Percentiles rank a stretch among this genome's conserved stretches.
Conservation (phyloP, 2,329 filamentous ascomycete species). For the Cercospora sp. region DNA sequence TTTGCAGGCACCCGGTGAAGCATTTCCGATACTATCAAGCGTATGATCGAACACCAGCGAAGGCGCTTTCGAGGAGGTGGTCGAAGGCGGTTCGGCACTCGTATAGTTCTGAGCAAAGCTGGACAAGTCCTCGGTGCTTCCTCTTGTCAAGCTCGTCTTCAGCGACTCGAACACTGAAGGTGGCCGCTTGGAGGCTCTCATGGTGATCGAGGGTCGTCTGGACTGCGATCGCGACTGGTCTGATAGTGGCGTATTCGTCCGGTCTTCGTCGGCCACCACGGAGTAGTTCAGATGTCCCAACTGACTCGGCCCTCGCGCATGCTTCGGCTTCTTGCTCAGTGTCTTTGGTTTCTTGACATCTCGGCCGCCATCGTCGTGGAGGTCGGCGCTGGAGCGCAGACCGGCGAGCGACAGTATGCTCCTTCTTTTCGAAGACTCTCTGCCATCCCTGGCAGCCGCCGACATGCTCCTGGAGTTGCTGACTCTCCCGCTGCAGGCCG, state of each 20-base stretch:
- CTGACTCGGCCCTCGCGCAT: constrained; percentile 25
- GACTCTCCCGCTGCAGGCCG: constrained; percentile 1
- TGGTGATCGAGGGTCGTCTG: constrained; percentile 49
- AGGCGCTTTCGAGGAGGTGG: constrained; percentile 52
- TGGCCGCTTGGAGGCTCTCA: constrained; percentile 13
- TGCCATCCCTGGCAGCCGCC: constrained; percentile 28
- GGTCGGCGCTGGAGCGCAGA: constrained; percentile 30
- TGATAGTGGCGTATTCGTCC: constrained; percentile 23
- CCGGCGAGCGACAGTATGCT: constrained; percentile 38
- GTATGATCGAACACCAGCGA: constrained; percentile 48
- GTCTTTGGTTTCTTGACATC: constrained; percentile 19
- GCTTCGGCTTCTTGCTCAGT: constrained; percentile 33
- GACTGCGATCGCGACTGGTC: constrained; percentile 27
- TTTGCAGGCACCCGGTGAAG: constrained; percentile 31
- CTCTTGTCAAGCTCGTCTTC: constrained; percentile 49
- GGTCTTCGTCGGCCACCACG: constrained; percentile 27
- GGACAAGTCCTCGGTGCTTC: constrained; percentile 49
- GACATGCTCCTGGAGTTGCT: constrained; percentile 19
- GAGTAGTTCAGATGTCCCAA: constrained; percentile 29
- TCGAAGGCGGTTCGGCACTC: constrained; percentile 48
- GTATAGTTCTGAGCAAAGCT: constrained; percentile 14
- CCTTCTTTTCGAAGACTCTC: constrained; percentile 36
- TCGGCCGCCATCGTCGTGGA: constrained; percentile 20
- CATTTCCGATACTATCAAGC: constrained; percentile 22
- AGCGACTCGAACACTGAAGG: constrained; percentile 53